Conservation (phyloP, 441 rosid genomes). For the Capsella rubella region DNA sequence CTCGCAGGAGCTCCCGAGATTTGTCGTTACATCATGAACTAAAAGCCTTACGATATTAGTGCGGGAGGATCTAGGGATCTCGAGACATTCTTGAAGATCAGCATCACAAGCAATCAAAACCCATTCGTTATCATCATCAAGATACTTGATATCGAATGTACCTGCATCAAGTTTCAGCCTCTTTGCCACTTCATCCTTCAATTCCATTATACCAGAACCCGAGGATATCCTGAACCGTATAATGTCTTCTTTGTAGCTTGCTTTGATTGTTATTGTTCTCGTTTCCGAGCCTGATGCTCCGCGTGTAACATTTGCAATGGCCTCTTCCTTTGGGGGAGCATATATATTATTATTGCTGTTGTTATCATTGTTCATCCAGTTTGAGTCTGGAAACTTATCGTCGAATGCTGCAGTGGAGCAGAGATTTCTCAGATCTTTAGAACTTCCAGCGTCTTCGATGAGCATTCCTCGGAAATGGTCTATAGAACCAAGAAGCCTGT, state of each 20-base stretch:
- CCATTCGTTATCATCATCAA: slow-evolving; percentile 91
- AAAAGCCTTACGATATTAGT: slow-evolving; percentile 66
- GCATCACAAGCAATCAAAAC: slow-evolving; percentile 87
- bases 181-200: slow-evolving; percentile 83
- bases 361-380: slow-evolving; percentile 52
- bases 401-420: slow-evolving; percentile 51
- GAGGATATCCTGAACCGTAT: slow-evolving; percentile 73
- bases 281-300: slow-evolving; percentile 46
- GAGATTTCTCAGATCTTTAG: slow-evolving; percentile 80
- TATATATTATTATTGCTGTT: slow-evolving; percentile 44
- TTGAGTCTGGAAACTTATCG: slow-evolving; percentile 59
- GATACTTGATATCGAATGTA: slow-evolving; percentile 77
- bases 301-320: slow-evolving; percentile 33
- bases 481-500: slow-evolving; percentile 39
- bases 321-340: slow-evolving; percentile 45
- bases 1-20: slow-evolving; percentile 87
- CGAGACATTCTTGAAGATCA: slow-evolving; percentile 86
- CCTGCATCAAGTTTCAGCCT: slow-evolving; percentile 85
- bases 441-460: slow-evolving; percentile 82
- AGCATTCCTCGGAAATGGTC: slow-evolving; percentile 69
- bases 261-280: slow-evolving; percentile 68
- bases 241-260: slow-evolving; percentile 78
- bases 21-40: slow-evolving; percentile 65
- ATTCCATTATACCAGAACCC: slow-evolving; percentile 58
- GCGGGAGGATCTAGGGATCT: slow-evolving; percentile 70